Base-by-base conservation (phyloP, 2,329 filamentous ascomycete genomes). In the Scopulariopsis brevicaulis region DNA sequence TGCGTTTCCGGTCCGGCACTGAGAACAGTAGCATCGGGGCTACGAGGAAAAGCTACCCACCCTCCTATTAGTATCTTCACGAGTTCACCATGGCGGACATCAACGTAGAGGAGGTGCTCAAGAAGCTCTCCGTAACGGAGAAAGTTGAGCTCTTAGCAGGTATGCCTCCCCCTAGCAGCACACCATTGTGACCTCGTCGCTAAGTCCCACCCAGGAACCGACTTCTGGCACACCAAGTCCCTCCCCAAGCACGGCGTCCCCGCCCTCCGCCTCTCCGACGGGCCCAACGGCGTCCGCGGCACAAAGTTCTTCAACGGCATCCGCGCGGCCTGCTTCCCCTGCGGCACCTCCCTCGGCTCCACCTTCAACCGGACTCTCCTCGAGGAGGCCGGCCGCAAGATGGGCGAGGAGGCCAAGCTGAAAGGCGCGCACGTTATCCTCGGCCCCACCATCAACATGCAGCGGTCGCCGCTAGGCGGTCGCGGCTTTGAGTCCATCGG, bases 151-250 rank as follows among this genome's bases (percentile, higher is more conserved):
- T 82, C 51, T 70, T 82, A 55, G 73, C 79, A 53, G 78, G 77
- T 77, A 61, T 56, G 69, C 59, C 20, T 14, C 15, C 18, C 4
- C 43, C n/a, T 11, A 18, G 18, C 15, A 40, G 11, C 37, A 8
- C 28, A 32, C 37, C 37, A 12, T 40, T 4, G 11, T 12, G 37
- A 18, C 34, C 34, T 35, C 12, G 12, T 40, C 37, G 12, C 37
- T 18, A 6, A 58, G n/a, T 48, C n/a, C 7, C 43, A 32, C 28
- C 12, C 58, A 79, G 83, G 83, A 59, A 77, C 80, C 62, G 85
- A 88, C 69, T 87, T 87, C 65, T 89, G 85, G 85, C 83, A 87
- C 65, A 86, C 85, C 37, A 79, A 81, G 63, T 69, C 79, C 15
- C 73, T 88, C 7, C 80, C 81, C 11, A 68, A 81, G 24, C 77